A percentile compares a stretch with the other conserved stretches of the same genome.
Evolutionary conservation across 352 stramenopile genomes (phyloP).

Genomic region (Phytophthora syringae): DNA sequence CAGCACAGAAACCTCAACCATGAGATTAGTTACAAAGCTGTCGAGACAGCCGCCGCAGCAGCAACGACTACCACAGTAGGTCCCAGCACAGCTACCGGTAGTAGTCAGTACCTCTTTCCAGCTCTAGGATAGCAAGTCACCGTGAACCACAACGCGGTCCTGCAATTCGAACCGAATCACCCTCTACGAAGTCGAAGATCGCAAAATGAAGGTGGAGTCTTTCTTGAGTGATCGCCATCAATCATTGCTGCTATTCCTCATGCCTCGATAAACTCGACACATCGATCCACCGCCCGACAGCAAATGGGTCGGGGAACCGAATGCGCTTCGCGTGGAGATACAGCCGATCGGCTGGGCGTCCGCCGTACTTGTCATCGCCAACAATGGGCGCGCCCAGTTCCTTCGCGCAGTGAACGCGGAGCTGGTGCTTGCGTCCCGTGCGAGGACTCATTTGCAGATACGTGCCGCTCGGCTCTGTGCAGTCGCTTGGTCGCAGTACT

Average conservation of each 20-base stretch:
- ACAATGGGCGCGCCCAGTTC: conserved; percentile 56
- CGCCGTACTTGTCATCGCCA: conserved; percentile 55
- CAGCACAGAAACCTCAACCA: too few relatives aligned
- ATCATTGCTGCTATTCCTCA: not conserved
- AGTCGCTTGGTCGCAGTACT: conserved; percentile 10
- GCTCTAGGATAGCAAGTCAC: too few relatives aligned
- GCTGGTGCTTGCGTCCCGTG: conserved; percentile 73
- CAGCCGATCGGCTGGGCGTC: conserved; percentile 35
- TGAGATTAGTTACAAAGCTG: too few relatives aligned
- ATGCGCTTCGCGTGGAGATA: conserved; percentile 63
- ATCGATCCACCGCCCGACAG: conserved; percentile 29
- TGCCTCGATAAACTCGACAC: not conserved
- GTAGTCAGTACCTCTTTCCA: too few relatives aligned
- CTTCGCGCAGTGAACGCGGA: conserved; percentile 65
- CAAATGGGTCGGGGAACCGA: conserved; percentile 57
- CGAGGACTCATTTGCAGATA: conserved; percentile 54
- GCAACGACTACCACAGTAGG: too few relatives aligned
- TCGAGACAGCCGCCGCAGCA: too few relatives aligned
- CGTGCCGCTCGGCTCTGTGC: conserved; percentile 6
- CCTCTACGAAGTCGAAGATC: too few relatives aligned
- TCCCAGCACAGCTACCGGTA: too few relatives aligned
- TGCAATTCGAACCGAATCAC: too few relatives aligned
- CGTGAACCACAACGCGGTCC: too few relatives aligned
- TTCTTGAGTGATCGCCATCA: too few relatives aligned
- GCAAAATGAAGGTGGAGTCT: too few relatives aligned